Conservation (phyloP, 2,329 filamentous ascomycete genomes). For the Aspergillus sp. region DNA sequence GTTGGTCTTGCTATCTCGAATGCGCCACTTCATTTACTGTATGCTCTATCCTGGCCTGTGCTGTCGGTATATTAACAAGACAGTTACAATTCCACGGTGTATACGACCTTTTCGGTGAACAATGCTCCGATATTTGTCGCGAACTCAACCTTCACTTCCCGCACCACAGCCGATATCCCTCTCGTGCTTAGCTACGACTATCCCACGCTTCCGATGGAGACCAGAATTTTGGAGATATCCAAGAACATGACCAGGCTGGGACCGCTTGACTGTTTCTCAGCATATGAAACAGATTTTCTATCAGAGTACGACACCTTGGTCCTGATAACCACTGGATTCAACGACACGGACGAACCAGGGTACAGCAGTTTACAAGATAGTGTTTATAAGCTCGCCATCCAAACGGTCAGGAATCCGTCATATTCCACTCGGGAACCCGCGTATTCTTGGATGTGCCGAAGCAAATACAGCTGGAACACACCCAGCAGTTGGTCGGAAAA, state of each 20-base stretch:
- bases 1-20: slow-evolving; percentile 14
- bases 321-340: slow-evolving; percentile 4
- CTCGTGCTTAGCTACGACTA: too few species aligned
- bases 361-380: too few species aligned
- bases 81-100: neutral
- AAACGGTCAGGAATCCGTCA: neutral
- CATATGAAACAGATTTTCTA: slow-evolving; percentile 19
- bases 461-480: too few species aligned
- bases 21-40: slow-evolving; percentile 17
- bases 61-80: neutral
- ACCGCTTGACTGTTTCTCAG: slow-evolving; percentile 12
- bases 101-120: neutral
- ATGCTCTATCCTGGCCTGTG: neutral
- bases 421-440: neutral
- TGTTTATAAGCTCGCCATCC: neutral
- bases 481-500: neutral
- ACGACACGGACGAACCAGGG: neutral
- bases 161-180: too few species aligned
- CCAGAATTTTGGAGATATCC: neutral
- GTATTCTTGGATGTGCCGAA: slow-evolving; percentile 2
- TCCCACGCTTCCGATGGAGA: too few species aligned
- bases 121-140: neutral
- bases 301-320: slow-evolving; percentile 15
- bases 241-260: neutral
- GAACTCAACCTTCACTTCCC: neutral